Evolutionary conservation across 148 eudicot species (phyloP), one percentile per base, ranked within the genome.

Genomic region (Dianthus caryophyllus): DNA sequence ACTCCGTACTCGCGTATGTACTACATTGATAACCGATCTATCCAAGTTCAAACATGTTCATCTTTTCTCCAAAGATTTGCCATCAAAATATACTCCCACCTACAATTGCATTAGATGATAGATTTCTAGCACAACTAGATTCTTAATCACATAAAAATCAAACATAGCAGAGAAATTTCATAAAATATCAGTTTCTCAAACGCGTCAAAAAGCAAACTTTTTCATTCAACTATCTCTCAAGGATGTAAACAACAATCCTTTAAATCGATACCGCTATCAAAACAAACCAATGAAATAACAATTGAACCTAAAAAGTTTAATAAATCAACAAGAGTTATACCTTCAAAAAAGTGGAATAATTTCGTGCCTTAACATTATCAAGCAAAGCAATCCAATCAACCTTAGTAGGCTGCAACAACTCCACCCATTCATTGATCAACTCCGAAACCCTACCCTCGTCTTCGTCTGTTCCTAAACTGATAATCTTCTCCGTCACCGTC

Each of bases 311-410:
- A n/a, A n/a, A n/a, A n/a, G n/a, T n/a, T n/a, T 8, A 7, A 12
- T 38, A 8, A 51, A 51, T 9, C 11, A n/a, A 9, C 36, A 18
- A 47, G 16, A 25, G n/a, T 53, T 47, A 8, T 74, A 94, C 99
- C 96, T 95, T 88, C 43, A 74, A 76, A 71, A 79, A 84, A 25
- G 81, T 36, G n/a, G 46, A 70, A 47, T 21, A 5, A 69, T 84
- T 86, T 38, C 69, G 44, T 24, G 82, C 81, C 75, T 80, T 87
- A 69, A 87, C 27, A 64, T 63, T 86, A 36, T 82, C 89, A 72
- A 88, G 89, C 82, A 95, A 71, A 43, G 26, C 39, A 55, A 79
- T 71, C 97, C 99, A 95, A 76, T 95, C 99, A 55, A 80, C 80
- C 80, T 89, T 84, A 63, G 63, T 82, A 56, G 99, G 97, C 67